Evolutionary conservation across 148 eudicot species (phyloP), one percentile per base, ranked within the genome.

Genomic region (Salicornia ramosissima): DNA sequence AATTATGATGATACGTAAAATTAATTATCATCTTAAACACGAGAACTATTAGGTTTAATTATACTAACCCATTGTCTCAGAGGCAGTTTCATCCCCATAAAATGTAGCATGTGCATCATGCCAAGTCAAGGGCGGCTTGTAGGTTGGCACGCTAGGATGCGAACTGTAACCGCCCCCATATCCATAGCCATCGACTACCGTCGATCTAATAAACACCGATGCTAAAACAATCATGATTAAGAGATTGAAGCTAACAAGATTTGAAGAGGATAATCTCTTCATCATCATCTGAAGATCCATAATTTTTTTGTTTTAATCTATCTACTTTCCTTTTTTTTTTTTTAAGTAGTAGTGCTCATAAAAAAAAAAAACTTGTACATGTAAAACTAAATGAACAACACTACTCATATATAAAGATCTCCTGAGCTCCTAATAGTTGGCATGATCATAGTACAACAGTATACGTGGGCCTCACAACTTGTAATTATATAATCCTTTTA

Each of bases 61-160:
- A 46, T 36, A 75, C 73, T 30, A 26, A 84, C 84, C 81, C 75
- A 75, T 79, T 4, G 84, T 81, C 26, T 71, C 85, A 1, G 75
- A 63, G 63, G 73, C 85, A 6, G 71, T 72, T 25, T 79, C 77
- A 42, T 73, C 85, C 3, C 79, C 85, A 13, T 84, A 84, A 70
- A 84, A 84, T 1, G 87, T 84, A 52, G 85, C 87, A 72, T 79
- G 85, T 13, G 81, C 83, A 4, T 0, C 19, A 30, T 34, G n/a
- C 87, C 87, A 84, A 0, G 69, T 14, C 2, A 47, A 51, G 18
- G 72, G 34, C n/a, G 64, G 64, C 36, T 28, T 56, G 33, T 56
- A 56, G 11, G 16, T 18, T 19, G 63, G 63, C 34, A 30, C 40
- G 19, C 40, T 4, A 1, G 43, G 36, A 11, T 10, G 40, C 0